Evolutionary conservation across 2,329 filamentous ascomycete species (phyloP).

Genomic region (Penicillium sp.): DNA sequence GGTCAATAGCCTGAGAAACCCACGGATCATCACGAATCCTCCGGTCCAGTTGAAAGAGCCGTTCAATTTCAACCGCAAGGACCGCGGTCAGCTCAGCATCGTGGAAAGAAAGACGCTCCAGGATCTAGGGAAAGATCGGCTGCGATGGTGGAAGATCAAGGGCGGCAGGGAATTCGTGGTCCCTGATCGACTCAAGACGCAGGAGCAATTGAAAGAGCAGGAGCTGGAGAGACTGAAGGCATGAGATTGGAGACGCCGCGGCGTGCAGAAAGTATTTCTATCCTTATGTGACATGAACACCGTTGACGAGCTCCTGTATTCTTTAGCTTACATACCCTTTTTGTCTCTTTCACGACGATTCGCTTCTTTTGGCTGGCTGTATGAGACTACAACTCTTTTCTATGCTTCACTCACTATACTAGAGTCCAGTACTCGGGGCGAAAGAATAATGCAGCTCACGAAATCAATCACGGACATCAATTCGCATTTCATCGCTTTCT

Average conservation of each 20-base stretch:
- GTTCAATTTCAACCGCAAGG: constrained; percentile 50
- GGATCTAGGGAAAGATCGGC: constrained; percentile 46
- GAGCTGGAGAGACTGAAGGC: constrained; percentile 42
- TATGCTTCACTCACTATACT: no score
- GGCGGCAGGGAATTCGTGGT: constrained; percentile 46
- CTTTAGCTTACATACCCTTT: constrained; percentile 5
- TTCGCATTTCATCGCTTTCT: neutral
- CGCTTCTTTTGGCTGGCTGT: no score
- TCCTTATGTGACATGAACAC: neutral
- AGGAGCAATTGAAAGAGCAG: constrained; percentile 30
- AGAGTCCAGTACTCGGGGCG: no score
- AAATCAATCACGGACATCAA: no score
- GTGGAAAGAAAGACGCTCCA: constrained; percentile 54
- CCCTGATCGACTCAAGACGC: constrained; percentile 47
- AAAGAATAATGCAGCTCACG: neutral
- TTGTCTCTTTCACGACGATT: neutral
- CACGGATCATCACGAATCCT: constrained; percentile 56
- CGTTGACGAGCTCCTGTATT: neutral
- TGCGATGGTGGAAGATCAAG: constrained; percentile 51
- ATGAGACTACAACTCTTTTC: no score
- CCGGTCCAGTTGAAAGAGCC: constrained; percentile 52
- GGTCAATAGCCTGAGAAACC: constrained; percentile 48
- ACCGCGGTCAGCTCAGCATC: constrained; percentile 48
- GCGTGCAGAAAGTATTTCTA: neutral
- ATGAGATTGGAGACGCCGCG: neutral